Evolutionary conservation across 441 rosid species (phyloP).

Genomic region (Adansonia madagascariensis): DNA sequence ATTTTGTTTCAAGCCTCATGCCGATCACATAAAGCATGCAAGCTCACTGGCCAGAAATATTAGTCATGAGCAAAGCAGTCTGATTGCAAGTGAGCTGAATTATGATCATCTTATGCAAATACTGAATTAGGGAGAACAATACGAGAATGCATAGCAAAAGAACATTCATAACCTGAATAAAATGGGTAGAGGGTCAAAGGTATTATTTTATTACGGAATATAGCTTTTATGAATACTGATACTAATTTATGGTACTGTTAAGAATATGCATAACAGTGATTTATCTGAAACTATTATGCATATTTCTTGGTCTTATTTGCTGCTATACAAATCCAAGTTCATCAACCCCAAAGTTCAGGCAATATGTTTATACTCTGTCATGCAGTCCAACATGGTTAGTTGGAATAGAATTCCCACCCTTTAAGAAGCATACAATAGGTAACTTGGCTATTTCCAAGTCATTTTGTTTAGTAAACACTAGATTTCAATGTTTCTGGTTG

Average conservation of each 20-base stretch:
- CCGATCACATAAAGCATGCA: neutral
- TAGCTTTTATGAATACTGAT: conserved; percentile 5
- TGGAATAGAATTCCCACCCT: neutral
- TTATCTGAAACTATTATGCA: neutral
- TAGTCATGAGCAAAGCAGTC: neutral
- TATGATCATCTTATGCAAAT: neutral
- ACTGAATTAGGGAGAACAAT: neutral
- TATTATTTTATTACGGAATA: neutral
- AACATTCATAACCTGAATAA: conserved; percentile 1
- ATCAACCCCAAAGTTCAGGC: conserved; percentile 1
- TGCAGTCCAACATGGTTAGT: neutral
- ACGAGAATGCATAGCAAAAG: neutral
- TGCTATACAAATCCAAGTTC: neutral
- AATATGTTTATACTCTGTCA: neutral
- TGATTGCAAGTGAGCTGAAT: neutral
- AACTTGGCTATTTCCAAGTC: conserved; percentile 2
- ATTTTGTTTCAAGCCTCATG: conserved; percentile 1
- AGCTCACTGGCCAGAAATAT: neutral
- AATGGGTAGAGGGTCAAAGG: neutral
- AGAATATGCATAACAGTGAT: neutral
- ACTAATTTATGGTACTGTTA: neutral
- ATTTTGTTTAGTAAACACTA: neutral
- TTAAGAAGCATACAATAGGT: neutral
- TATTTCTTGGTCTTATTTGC: neutral
- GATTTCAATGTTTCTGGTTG: neutral